Percentiles rank a stretch among this genome's conserved stretches.
Evolutionary conservation across 768 basidiomycete species (phyloP).

Genomic region (Mycena albidolilacea): DNA sequence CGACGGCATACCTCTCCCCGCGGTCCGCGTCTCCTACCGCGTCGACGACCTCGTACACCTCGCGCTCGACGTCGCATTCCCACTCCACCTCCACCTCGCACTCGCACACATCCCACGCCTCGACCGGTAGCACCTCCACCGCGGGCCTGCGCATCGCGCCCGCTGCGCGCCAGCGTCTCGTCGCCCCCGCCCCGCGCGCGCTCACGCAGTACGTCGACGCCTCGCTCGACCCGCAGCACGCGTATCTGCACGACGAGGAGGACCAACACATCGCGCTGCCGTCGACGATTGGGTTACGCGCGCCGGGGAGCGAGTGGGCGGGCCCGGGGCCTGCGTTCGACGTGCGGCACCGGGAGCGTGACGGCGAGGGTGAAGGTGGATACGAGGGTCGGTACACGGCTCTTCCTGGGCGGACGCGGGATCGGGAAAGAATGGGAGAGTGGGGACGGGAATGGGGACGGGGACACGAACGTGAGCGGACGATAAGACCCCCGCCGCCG

Average conservation of each 20-base stretch:
- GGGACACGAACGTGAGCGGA: no score
- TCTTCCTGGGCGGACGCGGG: no score
- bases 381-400: no score
- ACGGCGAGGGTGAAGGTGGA: no score
- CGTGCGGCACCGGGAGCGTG: no score
- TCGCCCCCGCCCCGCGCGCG: constrained; percentile 81
- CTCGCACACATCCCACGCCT: constrained; percentile 11
- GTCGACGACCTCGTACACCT: neutral
- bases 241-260: constrained; percentile 58
- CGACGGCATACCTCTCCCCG: no score
- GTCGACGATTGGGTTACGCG: constrained; percentile 78
- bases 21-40: constrained; percentile 4
- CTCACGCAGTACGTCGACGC: constrained; percentile 82
- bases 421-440: no score
- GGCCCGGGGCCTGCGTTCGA: no score
- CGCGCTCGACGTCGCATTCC: neutral
- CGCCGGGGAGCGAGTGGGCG: constrained; percentile 44
- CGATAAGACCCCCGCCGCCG: no score
- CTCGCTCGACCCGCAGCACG: neutral
- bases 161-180: constrained; percentile 66
- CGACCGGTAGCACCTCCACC: constrained; percentile 25
- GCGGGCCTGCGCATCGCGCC: constrained; percentile 63
- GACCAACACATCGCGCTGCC: constrained; percentile 66
- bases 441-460: no score
- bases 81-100: constrained; percentile 40